Percentiles rank a stretch among this genome's conserved stretches.
phyloP scores from a whole-genome alignment of 2,329 filamentous ascomycete species.

The Ophiocordyceps unilateralis region DNA sequence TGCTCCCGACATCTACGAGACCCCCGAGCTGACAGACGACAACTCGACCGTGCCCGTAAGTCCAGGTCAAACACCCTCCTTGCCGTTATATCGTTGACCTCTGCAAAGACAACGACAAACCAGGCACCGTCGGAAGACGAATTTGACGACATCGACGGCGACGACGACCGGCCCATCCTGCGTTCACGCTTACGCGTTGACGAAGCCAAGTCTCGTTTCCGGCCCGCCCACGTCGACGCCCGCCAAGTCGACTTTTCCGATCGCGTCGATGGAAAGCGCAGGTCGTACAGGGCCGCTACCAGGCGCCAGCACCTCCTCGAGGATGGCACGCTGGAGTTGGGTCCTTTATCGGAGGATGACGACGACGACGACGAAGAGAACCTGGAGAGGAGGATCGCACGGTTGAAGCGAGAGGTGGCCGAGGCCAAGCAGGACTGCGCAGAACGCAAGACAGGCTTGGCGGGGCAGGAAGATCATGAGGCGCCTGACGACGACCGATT shows the following conservation, averaged over 20 bases:
- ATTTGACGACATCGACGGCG: conserved; percentile 44
- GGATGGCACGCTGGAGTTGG: conserved; percentile 49
- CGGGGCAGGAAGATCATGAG: conserved; percentile 32
- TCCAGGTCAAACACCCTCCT: conserved; percentile 3
- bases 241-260: conserved; percentile 77
- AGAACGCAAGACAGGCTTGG: conserved; percentile 30
- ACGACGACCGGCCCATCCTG: conserved; percentile 52
- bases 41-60: conserved; percentile 67
- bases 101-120: conserved; percentile 32
- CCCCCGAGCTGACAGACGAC: conserved; percentile 80
- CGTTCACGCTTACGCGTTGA: conserved; percentile 59
- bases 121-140: conserved; percentile 44
- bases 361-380: conserved; percentile 60
- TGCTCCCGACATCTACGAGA: conserved; percentile 92
- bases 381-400: conserved; percentile 61
- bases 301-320: conserved; percentile 45
- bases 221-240: conserved; percentile 58
- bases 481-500: conserved; percentile 20
- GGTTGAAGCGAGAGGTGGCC: conserved; percentile 67
- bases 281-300: conserved; percentile 64
- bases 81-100: conserved; percentile 8
- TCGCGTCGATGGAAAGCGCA: conserved; percentile 64
- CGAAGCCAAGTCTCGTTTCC: conserved; percentile 65
- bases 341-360: conserved; percentile 55
- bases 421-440: conserved; percentile 49